Base-by-base conservation (phyloP, 768 basidiomycete species). In the Kwoniella dejecticola region DNA sequence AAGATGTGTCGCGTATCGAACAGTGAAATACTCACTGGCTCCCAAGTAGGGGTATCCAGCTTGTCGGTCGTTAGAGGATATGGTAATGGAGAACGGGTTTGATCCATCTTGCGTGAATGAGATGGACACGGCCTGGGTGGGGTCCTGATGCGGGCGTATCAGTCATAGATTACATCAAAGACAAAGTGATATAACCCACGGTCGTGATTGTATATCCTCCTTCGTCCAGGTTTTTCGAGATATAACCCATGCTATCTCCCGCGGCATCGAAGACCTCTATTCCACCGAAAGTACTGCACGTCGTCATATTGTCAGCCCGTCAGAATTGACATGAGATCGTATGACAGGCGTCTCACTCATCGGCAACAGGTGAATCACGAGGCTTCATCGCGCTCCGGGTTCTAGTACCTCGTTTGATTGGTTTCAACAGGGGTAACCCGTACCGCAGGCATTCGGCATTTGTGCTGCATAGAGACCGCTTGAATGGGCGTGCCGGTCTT, bases 361-460 rank as follows among this genome's bases (percentile, higher is more conserved):
- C 48, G n/a, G 48, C 21, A 17, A 30, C 15, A 15, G 21, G 21
- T n/a, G 48, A 50, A 24, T 33, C 15, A 50, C 48, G 48, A 31
- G 48, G 29, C 33, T 21, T 50, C 5, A 33, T 19, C 2, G 48
- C 48, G 15, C 33, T 36, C 10, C 30, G 30, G 2, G 30, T 31
- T 24, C 48, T 29, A 6, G 27, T 50, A 17, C 17, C 30, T 50
- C 48, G 30, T 33, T 10, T 5, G 33, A 8, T 15, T 17, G 30
- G 48, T 19, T 31, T 30, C 21, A 50, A 50, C 11, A 50, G n/a
- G 5, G 48, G 48, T 17, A 50, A 31, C 17, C 48, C 30, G 15
- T 31, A 31, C 33, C 30, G 30, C 30, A 50, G n/a, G 24, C 48
- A 50, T 50, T 50, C 48, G 5, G 30, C 48, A 29, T 50, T 50